Evolutionary conservation across 306 rosid genomes (phyloP).

Genomic region (Cicer pinnatifidum): DNA sequence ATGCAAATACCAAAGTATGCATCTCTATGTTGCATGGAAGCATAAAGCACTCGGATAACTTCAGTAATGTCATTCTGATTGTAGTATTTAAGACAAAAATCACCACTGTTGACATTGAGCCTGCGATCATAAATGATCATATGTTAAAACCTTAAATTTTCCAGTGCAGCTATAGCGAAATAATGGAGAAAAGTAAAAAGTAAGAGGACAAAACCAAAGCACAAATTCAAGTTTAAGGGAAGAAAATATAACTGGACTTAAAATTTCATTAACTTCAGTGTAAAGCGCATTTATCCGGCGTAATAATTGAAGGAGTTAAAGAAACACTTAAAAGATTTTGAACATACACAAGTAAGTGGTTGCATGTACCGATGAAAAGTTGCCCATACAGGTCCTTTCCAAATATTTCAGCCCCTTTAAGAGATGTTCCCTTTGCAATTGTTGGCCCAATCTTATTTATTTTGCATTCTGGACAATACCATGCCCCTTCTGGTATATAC

Average conservation of each 20-base stretch:
- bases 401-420: slow-evolving; percentile 79
- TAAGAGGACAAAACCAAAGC: slow-evolving; percentile 22
- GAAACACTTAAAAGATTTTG: slow-evolving; percentile 45
- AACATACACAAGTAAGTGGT: slow-evolving; percentile 94
- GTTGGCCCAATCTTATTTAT: slow-evolving; percentile 65
- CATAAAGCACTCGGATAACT: slow-evolving; percentile 63
- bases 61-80: slow-evolving; percentile 68
- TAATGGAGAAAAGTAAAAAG: not conserved
- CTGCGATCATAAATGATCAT: slow-evolving; percentile 59
- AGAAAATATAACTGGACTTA: slow-evolving; percentile 17
- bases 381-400: slow-evolving; percentile 75
- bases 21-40: slow-evolving; percentile 57
- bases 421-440: slow-evolving; percentile 63
- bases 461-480: slow-evolving; percentile 94
- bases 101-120: slow-evolving; percentile 52
- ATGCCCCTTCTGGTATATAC: slow-evolving; percentile 81
- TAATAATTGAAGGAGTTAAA: slow-evolving; percentile 29
- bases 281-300: slow-evolving; percentile 26
- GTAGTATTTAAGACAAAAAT: slow-evolving; percentile 70
- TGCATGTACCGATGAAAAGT: slow-evolving; percentile 80
- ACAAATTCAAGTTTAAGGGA: slow-evolving; percentile 15
- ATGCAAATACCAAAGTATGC: slow-evolving; percentile 59
- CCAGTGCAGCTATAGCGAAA: slow-evolving; percentile 14
- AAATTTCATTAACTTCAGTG: slow-evolving; percentile 22
- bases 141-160: slow-evolving; percentile 30